Conservation (phyloP, 495 filamentous ascomycete genomes). For the Podospora fimiseda region DNA sequence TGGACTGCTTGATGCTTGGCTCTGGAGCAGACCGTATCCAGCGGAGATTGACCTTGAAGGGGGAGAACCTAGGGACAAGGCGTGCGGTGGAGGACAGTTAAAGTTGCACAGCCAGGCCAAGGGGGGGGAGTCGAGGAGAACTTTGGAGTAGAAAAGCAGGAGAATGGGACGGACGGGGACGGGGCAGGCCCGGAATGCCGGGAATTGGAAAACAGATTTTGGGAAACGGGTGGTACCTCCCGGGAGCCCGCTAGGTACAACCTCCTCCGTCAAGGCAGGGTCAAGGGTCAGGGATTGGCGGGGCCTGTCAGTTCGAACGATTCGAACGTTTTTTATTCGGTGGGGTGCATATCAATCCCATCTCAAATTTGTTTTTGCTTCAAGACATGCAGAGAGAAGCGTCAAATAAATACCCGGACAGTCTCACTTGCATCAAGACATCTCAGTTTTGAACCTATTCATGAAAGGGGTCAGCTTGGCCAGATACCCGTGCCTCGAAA, state of each 20-base stretch:
- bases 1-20: constrained; percentile 1
- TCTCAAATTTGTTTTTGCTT: too few species aligned
- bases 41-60: neutral
- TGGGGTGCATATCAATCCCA: too few species aligned
- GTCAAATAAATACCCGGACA: too few species aligned
- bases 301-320: neutral
- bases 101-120: neutral
- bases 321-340: neutral
- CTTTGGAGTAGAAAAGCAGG: neutral
- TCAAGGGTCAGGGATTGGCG: too few species aligned
- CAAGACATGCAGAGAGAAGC: too few species aligned
- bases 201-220: neutral
- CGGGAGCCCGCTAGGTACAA: neutral
- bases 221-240: neutral
- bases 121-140: neutral
- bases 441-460: too few species aligned
- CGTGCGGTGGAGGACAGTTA: neutral
- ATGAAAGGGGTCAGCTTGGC: too few species aligned
- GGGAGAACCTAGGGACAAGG: neutral
- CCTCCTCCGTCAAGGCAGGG: too few species aligned
- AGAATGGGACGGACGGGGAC: neutral
- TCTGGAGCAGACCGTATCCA: constrained; percentile 4
- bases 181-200: neutral
- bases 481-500: too few species aligned
- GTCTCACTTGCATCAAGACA: too few species aligned